phyloP scores from a whole-genome alignment of 192 early-diverging fungal species.

The Diversispora eburnea region DNA sequence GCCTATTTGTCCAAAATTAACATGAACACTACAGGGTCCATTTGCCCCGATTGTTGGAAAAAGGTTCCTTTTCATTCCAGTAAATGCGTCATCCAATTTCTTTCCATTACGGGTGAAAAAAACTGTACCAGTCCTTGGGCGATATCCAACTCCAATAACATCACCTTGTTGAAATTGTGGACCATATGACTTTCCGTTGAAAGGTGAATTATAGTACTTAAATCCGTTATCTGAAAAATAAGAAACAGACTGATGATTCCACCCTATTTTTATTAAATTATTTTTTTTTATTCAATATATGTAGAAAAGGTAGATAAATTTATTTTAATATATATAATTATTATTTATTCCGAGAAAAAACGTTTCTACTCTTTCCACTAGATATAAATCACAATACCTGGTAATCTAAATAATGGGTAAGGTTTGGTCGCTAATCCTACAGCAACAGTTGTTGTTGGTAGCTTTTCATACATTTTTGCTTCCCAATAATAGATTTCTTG shows the following conservation, averaged over 20 bases:
- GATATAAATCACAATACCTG: constrained; percentile 36
- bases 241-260: constrained; percentile 72
- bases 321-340: too few relatives aligned
- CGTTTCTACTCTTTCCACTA: background rate
- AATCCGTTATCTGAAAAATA: constrained; percentile 66
- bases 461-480: constrained; percentile 75
- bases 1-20: constrained; percentile 76
- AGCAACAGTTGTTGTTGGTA: constrained; percentile 59
- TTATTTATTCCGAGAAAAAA: too few relatives aligned
- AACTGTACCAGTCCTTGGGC: constrained; percentile 66
- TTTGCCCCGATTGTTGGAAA: constrained; percentile 63
- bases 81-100: constrained; percentile 62
- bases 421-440: constrained; percentile 75
- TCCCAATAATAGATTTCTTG: constrained; percentile 85
- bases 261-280: constrained; percentile 57
- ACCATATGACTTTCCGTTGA: constrained; percentile 59
- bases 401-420: constrained; percentile 66
- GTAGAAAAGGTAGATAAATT: background rate
- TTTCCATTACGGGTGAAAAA: constrained; percentile 78
- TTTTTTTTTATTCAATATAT: background rate
- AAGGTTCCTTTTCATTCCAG: constrained; percentile 67
- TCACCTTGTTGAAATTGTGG: constrained; percentile 68
- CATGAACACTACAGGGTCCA: constrained; percentile 55
- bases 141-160: constrained; percentile 75
- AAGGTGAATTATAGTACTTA: constrained; percentile 66